A percentile compares a stretch with the other conserved stretches of the same genome.
These are phyloP conservation scores for Albugo laibachii DNA, from an alignment of 352 stramenopile genomes.

Conservation along the genomic window DNA sequence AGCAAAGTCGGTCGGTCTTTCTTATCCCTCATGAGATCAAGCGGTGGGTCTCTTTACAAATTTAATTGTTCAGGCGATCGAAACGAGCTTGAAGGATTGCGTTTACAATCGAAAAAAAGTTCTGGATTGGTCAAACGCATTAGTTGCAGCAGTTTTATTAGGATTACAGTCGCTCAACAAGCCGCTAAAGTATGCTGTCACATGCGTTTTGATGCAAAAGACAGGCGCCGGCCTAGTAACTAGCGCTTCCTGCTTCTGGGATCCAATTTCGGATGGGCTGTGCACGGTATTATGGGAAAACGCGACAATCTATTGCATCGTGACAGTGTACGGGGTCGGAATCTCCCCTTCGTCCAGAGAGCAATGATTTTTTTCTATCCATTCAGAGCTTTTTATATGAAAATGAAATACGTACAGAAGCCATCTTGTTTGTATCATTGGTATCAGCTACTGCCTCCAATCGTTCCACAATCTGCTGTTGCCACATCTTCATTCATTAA, in stretches of 20 bases:
- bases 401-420: no score
- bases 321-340: slow-evolving; percentile 58
- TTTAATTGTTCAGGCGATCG: slow-evolving; percentile 24
- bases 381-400: no score
- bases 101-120: slow-evolving; percentile 78
- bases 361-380: no score
- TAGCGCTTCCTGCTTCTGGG: slow-evolving; percentile 54
- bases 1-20: slow-evolving; percentile 14
- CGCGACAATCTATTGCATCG: slow-evolving; percentile 67
- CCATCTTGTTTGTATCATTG: no score
- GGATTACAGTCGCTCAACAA: slow-evolving; percentile 76
- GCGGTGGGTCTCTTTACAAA: background rate
- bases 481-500: no score
- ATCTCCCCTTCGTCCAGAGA: slow-evolving; percentile 49
- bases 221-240: slow-evolving; percentile 51
- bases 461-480: no score
- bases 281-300: slow-evolving; percentile 76
- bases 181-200: slow-evolving; percentile 51
- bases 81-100: slow-evolving; percentile 51
- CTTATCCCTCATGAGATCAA: background rate
- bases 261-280: slow-evolving; percentile 38
- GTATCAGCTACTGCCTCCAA: no score
- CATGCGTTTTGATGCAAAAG: slow-evolving; percentile 76
- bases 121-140: slow-evolving; percentile 66
- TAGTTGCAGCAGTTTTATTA: slow-evolving; percentile 58